Base-by-base conservation (phyloP, 805 yeast species). In the Spathaspora gorwiae region DNA sequence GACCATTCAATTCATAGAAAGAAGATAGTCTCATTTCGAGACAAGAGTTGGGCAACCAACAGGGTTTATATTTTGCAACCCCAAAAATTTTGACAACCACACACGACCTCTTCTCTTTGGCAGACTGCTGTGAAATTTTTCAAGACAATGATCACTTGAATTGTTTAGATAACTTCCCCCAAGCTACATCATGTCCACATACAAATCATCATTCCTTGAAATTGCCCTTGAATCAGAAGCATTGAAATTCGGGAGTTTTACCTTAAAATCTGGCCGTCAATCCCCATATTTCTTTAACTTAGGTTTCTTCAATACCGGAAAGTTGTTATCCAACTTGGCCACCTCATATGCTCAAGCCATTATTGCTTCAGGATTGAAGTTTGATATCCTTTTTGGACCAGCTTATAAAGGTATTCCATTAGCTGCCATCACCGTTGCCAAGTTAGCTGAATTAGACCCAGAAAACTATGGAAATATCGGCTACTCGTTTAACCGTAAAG, bases 331-430 rank as follows among this genome's bases (percentile, higher is more conserved):
- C n/a, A 80, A 82, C 35, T 73, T 92, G 55, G 97, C 96, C 15
- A 78, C 84, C 6, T 85, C 96, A 6, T 94, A 90, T 61, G 98
- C 99, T 29, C 76, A 79, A 47, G 86, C 96, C 27, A 92, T 92
- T 53, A 82, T 90, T 54, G 81, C 78, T 40, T 78, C 92, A 0
- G 92, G 85, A 6, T 60, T 92, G 42, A 84, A 90, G 62, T 90
- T 92, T 56, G 98, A 92, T 59, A 82, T 94, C 37, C 71, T 92
- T 45, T 92, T 92, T 60, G 99, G 99, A 7, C 99, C 99, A 9
- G 99, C 99, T 27, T 92, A 92, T 70, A 94, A 94, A 70, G 99
- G 99, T 14, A 92, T 92, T 56, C 95, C 99, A 19, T 76, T 92
- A 46, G 95, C 96, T 43, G 96, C 98, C 5, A 78, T 92, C 50